Base-by-base conservation (phyloP, 1,284 basidiomycete species). In the Moesziomyces globuligerus region DNA sequence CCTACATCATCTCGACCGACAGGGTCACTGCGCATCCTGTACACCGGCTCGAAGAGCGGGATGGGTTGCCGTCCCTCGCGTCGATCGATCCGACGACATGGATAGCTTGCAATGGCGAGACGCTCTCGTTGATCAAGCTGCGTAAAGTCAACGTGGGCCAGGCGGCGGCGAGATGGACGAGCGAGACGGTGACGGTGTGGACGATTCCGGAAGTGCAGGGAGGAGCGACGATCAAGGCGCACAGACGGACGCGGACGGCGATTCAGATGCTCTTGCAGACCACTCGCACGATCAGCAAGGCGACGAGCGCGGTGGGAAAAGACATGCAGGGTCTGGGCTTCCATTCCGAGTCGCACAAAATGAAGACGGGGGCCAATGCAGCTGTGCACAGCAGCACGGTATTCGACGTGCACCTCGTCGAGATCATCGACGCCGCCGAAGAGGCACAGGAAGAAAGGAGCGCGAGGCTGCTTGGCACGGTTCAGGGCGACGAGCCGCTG, bases 401-500 rank as follows among this genome's bases (percentile, higher is more conserved):
- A 15, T 75, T 75, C 36, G 46, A 73, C 15, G 51, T 75, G 25
- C 57, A 28, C 8, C 53, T 66, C 7, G 3, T 71, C 41, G 49
- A 59, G 26, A 17, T 61, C 11, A 43, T 50, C 20, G 44, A 36
- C n/a, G 13, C 8, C 21, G 41, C 13, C 4, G 13, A n/a, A 20
- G 32, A 23, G 4, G 8, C 25, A 29, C n/a, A 13, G 13, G 34
- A 45, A 23, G 24, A 13, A 6, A 37, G 23, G 20, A 10, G 34
- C 13, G 26, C 39, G 4, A 25, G 7, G 9, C 21, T 56, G n/a
- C 17, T 50, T 6, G 72, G 69, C 64, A 40, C 29, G 3, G 46
- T 65, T 10, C 45, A 43, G 9, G 69, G 72, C 26, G 56, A 67
- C 9, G 72, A 74, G 36, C 67, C 72, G 23, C 25, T 61, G 13